Conservation (phyloP, 2,329 filamentous ascomycete species). For the Teratosphaeria gauchensis region DNA sequence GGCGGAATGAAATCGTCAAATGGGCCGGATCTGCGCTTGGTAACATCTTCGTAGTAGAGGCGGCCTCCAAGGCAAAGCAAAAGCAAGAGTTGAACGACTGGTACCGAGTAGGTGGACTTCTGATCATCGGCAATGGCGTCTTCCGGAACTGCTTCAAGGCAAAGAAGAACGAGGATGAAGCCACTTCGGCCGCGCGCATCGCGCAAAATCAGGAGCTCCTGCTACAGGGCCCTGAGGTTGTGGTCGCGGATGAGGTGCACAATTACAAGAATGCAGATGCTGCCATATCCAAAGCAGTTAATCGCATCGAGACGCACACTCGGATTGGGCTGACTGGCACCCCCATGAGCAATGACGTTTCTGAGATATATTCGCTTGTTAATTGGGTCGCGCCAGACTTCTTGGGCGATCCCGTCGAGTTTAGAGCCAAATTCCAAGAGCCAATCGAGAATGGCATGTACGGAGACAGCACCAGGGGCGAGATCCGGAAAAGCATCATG, state of each 20-base stretch:
- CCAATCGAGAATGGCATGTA: slow-evolving; percentile 67
- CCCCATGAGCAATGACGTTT: slow-evolving; percentile 72
- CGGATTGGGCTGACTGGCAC: slow-evolving; percentile 82
- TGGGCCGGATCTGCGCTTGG: slow-evolving; percentile 56
- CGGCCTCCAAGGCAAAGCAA: slow-evolving; percentile 31
- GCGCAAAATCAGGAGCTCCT: slow-evolving; percentile 41
- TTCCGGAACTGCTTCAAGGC: slow-evolving; percentile 42
- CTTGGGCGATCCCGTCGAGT: slow-evolving; percentile 59
- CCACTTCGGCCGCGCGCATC: slow-evolving; percentile 17
- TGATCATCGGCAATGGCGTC: slow-evolving; percentile 68
- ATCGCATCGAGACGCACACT: slow-evolving; percentile 53
- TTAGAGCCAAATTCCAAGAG: slow-evolving; percentile 57
- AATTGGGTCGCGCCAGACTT: slow-evolving; percentile 77
- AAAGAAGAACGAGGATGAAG: slow-evolving; percentile 34
- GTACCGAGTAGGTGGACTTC: slow-evolving; percentile 56
- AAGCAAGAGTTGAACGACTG: slow-evolving; percentile 45
- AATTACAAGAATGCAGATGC: slow-evolving; percentile 57
- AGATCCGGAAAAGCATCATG: slow-evolving; percentile 53
- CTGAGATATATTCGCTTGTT: slow-evolving; percentile 80
- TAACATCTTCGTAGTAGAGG: slow-evolving; percentile 45
- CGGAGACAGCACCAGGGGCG: slow-evolving; percentile 46
- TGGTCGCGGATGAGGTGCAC: slow-evolving; percentile 82
- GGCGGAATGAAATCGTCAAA: slow-evolving; percentile 63
- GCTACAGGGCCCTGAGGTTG: slow-evolving; percentile 54
- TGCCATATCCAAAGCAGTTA: slow-evolving; percentile 44